Evolutionary conservation across 2,329 filamentous ascomycete genomes (phyloP).

Genomic region (Bipolaris cookei): DNA sequence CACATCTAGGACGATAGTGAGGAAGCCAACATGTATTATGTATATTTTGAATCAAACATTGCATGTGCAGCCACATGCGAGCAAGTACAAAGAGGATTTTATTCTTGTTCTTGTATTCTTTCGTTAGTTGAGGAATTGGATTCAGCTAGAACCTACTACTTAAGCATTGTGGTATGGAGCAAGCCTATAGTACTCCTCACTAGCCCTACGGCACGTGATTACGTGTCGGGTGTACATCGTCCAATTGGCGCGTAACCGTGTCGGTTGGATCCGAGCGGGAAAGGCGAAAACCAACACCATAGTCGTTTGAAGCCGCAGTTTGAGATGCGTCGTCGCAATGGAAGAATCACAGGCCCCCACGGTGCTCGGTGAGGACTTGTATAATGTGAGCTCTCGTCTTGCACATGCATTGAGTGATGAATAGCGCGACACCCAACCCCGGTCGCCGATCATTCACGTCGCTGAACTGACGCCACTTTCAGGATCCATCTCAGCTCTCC

Average conservation of each 20-base stretch:
- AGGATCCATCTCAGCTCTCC: slow-evolving; percentile 49
- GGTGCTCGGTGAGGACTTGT: slow-evolving; percentile 37
- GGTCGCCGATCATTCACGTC: slow-evolving; percentile 36
- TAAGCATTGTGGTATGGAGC: not conserved
- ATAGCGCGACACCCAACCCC: slow-evolving; percentile 30
- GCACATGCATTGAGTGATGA: slow-evolving; percentile 12
- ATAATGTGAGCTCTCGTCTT: slow-evolving; percentile 43
- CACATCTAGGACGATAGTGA: not conserved
- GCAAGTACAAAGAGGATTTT: not conserved
- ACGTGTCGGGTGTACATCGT: slow-evolving; percentile 15
- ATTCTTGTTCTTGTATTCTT: not conserved
- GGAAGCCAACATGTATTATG: slow-evolving; percentile 5
- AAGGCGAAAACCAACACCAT: slow-evolving; percentile 26
- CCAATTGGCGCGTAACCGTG: slow-evolving; percentile 22
- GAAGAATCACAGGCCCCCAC: slow-evolving; percentile 39
- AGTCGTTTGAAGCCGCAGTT: slow-evolving; percentile 7
- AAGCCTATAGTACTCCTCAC: not conserved
- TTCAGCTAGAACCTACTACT: not conserved
- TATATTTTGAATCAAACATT: slow-evolving; percentile 15
- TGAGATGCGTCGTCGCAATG: slow-evolving; percentile 31
- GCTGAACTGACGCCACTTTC: slow-evolving; percentile 28
- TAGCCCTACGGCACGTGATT: slow-evolving; percentile 21
- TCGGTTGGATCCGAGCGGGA: slow-evolving; percentile 16
- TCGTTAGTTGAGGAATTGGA: not conserved
- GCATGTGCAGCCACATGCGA: slow-evolving; percentile 9